These are phyloP conservation scores for Dionaea muscipula DNA, from an alignment of 179 eudicot genomes.

Conservation along the genomic window DNA sequence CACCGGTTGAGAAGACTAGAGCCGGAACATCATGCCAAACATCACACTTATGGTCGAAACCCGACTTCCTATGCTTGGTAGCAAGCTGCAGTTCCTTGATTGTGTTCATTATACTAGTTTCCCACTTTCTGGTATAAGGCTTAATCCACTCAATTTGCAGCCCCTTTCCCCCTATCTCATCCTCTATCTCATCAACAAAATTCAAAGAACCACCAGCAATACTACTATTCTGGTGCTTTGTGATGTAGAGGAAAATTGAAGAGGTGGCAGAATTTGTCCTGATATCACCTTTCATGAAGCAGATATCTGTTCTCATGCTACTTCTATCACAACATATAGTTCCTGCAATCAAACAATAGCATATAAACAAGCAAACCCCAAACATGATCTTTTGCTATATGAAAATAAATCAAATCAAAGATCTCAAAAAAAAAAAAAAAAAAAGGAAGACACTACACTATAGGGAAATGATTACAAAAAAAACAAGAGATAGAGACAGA, in stretches of 20 bases:
- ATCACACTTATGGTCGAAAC: conserved; percentile 31
- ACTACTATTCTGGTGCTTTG: conserved; percentile 14
- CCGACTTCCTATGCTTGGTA: conserved; percentile 21
- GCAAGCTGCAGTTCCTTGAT: conserved; percentile 47
- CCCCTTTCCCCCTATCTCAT: conserved; percentile 14
- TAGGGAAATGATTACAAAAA: background rate
- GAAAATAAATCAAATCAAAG: background rate
- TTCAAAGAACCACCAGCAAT: conserved; percentile 9
- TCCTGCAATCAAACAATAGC: conserved; percentile 29
- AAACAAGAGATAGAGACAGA: conserved; percentile 12
- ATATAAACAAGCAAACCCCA: background rate
- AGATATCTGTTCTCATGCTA: conserved; percentile 56
- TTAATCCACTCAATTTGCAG: conserved; percentile 51
- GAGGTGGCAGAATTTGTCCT: conserved; percentile 54
- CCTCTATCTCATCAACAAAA: conserved; percentile 4
- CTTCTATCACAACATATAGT: conserved; percentile 70
- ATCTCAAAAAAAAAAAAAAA: background rate
- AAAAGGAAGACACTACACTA: background rate
- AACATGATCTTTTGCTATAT: background rate
- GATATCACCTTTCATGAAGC: conserved; percentile 76
- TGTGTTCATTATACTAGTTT: conserved; percentile 46
- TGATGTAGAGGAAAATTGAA: conserved; percentile 42
- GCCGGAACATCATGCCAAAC: conserved; percentile 68
- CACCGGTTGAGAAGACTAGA: conserved; percentile 84
- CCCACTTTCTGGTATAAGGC: conserved; percentile 95